phyloP scores from a whole-genome alignment of 306 rosid genomes.

The Bauhinia variegata region DNA sequence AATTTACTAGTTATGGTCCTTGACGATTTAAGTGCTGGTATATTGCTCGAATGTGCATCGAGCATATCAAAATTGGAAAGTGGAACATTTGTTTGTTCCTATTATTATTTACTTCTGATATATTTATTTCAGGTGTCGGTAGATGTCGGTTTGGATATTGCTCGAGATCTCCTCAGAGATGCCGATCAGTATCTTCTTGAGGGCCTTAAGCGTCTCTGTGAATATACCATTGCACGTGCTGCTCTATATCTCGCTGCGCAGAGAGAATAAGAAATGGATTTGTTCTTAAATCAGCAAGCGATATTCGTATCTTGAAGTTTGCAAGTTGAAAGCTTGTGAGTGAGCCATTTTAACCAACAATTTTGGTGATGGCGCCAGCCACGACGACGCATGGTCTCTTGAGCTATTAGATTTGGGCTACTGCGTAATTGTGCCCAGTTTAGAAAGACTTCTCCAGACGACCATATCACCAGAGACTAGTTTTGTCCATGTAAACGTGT shows the following conservation, averaged over 20 bases:
- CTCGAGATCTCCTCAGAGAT: conserved; percentile 66
- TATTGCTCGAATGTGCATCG: background rate
- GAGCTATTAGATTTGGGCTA: too few species aligned
- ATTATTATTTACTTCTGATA: conserved; percentile 6
- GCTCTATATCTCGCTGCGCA: background rate
- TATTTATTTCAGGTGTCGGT: conserved; percentile 52
- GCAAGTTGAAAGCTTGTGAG: too few species aligned
- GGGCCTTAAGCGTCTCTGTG: conserved; percentile 70
- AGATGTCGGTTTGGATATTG: conserved; percentile 52
- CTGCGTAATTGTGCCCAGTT: too few species aligned
- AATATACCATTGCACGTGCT: conserved; percentile 50
- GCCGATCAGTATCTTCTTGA: conserved; percentile 85
- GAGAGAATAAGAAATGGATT: too few species aligned
- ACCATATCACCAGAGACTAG: too few species aligned
- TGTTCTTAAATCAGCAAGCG: too few species aligned
- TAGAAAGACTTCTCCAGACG: too few species aligned
- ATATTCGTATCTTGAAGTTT: too few species aligned
- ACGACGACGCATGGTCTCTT: too few species aligned
- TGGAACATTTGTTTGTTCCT: background rate
- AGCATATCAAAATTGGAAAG: conserved; percentile 6
- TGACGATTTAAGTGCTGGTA: conserved; percentile 9
- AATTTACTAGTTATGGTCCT: background rate
- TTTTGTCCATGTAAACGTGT: too few species aligned
- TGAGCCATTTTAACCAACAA: too few species aligned
- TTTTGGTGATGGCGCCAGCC: too few species aligned